A percentile compares a stretch with the other conserved stretches of the same genome.
These are phyloP conservation scores for Plicaturopsis crispa DNA, from an alignment of 768 basidiomycete genomes.

Conservation along the genomic window DNA sequence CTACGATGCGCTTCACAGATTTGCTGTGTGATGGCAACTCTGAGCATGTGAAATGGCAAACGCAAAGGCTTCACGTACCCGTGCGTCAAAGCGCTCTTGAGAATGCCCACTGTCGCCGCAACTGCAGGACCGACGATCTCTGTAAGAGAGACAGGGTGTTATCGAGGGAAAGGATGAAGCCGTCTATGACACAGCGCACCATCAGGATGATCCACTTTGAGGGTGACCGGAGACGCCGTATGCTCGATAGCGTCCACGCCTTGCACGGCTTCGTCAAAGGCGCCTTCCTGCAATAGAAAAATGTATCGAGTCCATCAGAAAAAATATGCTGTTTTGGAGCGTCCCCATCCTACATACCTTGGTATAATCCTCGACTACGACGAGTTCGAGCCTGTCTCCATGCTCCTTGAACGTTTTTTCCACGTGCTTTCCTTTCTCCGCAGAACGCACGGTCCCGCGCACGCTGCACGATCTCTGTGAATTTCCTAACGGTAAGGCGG, in stretches of 20 bases:
- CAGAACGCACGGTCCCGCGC: constrained; percentile 59
- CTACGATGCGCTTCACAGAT: constrained; percentile 31
- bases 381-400: constrained; percentile 54
- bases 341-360: constrained; percentile 35
- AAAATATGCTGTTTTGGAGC: no score
- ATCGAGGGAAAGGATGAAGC: background rate
- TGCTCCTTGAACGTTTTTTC: constrained; percentile 42
- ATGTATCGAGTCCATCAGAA: constrained; percentile 1
- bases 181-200: constrained; percentile 13
- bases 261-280: constrained; percentile 75
- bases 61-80: no score
- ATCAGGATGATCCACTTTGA: constrained; percentile 36
- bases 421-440: constrained; percentile 52
- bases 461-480: no score
- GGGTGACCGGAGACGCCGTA: constrained; percentile 56
- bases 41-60: no score
- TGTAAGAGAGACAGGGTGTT: background rate
- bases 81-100: constrained; percentile 24
- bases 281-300: constrained; percentile 47
- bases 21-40: no score
- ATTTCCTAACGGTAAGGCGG: no score
- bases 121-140: no score
- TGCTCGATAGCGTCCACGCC: constrained; percentile 69
- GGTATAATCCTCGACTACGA: constrained; percentile 64
- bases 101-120: constrained; percentile 31